Evolutionary conservation across 208 protist genomes (phyloP), one percentile per base, ranked within the genome.

Genomic region (Porcisia hertigi): DNA sequence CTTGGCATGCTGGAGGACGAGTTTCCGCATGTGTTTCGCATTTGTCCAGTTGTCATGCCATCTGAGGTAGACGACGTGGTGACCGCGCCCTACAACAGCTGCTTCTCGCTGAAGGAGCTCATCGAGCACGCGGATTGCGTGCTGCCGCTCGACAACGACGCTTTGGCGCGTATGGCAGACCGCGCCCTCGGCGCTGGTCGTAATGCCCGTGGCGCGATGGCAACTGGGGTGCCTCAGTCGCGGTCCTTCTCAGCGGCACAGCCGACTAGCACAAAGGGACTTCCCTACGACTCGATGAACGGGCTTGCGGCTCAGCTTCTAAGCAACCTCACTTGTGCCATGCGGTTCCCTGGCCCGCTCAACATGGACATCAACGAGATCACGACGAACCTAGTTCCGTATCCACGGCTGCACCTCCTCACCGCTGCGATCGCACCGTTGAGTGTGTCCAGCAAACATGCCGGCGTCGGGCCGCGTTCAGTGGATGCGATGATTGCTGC

Each of bases 341-440:
- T 98, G 88, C 92, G 97, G 63, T 99, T 98, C 76, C 92, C 90
- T 16, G 98, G 98, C 1, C 85, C 95, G 43, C 88, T 99, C 30
- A 99, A 99, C 83, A 96, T 99, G 80, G 98, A 99, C 82, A 94
- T 99, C 49, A 98, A 99, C 83, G 98, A 99, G 71, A 92, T 99
- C 73, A 98, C 97, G 1, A 99, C 98, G 12, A 99, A 99, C 76
- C 86, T 99, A 12, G 97, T 99, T n/a, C 98, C 98, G 4, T 99
- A 96, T 77, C 97, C 98, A 3, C 84, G 92, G 6, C 83, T 99
- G 72, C 89, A 99, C 55, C 92, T 98, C 74, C 73, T 99, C 18
- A 91, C 96, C 25, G 80, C 97, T 3, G 88, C 94, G 4, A 86
- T 99, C 72, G 91, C 96, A 5, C 97, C 98, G 34, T 87, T 98